Conservation (phyloP, 2,329 filamentous ascomycete genomes). For the Botrytis pseudocinerea region DNA sequence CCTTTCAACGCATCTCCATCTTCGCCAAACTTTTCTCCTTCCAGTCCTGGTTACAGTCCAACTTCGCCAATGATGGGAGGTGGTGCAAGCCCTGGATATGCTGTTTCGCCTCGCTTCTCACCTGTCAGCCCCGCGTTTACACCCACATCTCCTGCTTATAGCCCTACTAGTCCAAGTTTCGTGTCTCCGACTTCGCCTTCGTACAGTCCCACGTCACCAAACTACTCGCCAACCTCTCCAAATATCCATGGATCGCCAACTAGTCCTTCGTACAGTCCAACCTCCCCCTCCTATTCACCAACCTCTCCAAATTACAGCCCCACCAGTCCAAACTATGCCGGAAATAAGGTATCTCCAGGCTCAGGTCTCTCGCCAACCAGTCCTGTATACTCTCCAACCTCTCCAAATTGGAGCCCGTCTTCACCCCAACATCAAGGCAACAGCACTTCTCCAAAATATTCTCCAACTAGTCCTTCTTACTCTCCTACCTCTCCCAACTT, state of each 20-base stretch:
- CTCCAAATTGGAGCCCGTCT: conserved; percentile 39
- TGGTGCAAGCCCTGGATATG: conserved; percentile 53
- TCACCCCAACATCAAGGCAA: conserved; percentile 36
- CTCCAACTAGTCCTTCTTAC: conserved; percentile 36
- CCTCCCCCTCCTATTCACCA: conserved; percentile 40
- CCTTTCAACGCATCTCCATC: conserved; percentile 52
- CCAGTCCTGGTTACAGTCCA: conserved; percentile 42
- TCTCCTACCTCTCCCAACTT: conserved; percentile 38
- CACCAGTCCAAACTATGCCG: conserved; percentile 36
- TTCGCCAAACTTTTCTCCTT: conserved; percentile 48
- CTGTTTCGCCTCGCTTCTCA: conserved; percentile 55
- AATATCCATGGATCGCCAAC: conserved; percentile 37
- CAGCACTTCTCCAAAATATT: conserved; percentile 45
- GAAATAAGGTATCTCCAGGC: conserved; percentile 35
- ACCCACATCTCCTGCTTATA: conserved; percentile 41
- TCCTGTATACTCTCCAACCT: conserved; percentile 40
- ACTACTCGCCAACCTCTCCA: conserved; percentile 39
- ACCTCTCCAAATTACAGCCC: conserved; percentile 40
- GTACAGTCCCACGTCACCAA: conserved; percentile 51
- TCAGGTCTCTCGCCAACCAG: conserved; percentile 39
- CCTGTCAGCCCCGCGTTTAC: conserved; percentile 52
- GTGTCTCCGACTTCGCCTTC: conserved; percentile 70
- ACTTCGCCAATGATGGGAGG: conserved; percentile 58
- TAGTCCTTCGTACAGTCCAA: conserved; percentile 39
- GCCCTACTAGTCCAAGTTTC: conserved; percentile 41